These are phyloP conservation scores for Cercospora sp. DNA, from an alignment of 2,329 filamentous ascomycete genomes.

Conservation along the genomic window DNA sequence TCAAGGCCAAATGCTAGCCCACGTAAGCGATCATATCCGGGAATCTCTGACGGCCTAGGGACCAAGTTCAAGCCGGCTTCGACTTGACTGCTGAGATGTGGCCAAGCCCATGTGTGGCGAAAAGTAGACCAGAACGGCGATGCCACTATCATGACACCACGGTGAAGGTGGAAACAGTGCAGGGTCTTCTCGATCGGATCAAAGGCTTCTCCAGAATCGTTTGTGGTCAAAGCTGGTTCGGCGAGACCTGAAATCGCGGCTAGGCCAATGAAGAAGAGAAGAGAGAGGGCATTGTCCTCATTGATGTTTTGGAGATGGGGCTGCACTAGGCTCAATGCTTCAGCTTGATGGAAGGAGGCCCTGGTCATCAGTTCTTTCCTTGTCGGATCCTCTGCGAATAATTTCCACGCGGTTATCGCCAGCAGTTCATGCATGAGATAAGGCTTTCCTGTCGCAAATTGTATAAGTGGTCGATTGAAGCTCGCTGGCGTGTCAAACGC, in stretches of 20 bases:
- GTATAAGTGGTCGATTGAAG: background rate
- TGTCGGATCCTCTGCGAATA: background rate
- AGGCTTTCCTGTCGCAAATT: background rate
- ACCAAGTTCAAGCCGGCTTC: background rate
- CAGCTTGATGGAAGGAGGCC: background rate
- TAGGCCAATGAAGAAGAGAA: background rate
- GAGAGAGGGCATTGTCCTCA: background rate
- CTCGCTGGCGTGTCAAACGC: background rate
- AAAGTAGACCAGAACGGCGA: background rate
- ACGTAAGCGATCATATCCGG: background rate
- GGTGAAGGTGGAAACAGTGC: background rate
- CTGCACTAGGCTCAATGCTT: background rate
- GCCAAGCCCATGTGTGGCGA: background rate
- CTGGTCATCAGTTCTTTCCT: background rate
- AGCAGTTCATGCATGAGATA: background rate
- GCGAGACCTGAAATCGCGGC: background rate
- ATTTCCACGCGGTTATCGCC: background rate
- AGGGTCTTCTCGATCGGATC: background rate
- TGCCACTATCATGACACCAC: background rate
- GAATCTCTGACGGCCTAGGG: background rate
- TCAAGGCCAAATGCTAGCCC: background rate
- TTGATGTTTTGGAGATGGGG: background rate
- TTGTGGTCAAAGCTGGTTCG: background rate
- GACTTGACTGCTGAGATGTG: background rate
- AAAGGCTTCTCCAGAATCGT: background rate